Percentiles rank a stretch among this genome's conserved stretches.
Evolutionary conservation across 495 filamentous ascomycete genomes (phyloP).

Genomic region (Penicillium macrosclerotiorum): DNA sequence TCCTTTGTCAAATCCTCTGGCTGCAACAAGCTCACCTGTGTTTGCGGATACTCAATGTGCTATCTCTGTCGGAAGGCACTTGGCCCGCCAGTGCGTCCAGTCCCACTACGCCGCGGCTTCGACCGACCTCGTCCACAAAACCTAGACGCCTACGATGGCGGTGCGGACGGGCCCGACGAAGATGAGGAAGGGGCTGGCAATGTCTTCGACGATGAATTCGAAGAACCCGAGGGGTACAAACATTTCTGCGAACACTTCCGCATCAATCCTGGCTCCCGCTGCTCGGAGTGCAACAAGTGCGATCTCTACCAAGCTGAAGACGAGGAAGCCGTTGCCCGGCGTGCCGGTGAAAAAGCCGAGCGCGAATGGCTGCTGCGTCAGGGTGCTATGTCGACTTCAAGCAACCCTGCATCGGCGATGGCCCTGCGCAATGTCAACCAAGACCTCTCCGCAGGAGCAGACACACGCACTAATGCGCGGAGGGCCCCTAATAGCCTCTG

Average conservation of each 20-base stretch:
- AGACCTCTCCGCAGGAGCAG: conserved; percentile 28
- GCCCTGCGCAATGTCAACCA: conserved; percentile 33
- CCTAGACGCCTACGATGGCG: conserved; percentile 10
- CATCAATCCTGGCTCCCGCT: conserved; percentile 63
- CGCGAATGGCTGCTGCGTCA: conserved; percentile 74
- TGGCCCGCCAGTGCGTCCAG: conserved; percentile 23
- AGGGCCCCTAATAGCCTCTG: conserved; percentile 7
- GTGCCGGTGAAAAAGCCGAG: conserved; percentile 79
- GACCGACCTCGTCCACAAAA: conserved; percentile 2
- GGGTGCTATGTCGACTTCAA: conserved; percentile 32
- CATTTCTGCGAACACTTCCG: conserved; percentile 98
- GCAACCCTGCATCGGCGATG: conserved; percentile 10
- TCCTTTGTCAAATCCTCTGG: conserved; percentile 89
- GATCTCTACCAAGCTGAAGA: conserved; percentile 88
- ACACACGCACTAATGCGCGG: conserved; percentile 6
- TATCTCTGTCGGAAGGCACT: conserved; percentile 73
- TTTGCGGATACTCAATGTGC: conserved; percentile 98
- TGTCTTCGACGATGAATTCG: conserved; percentile 29
- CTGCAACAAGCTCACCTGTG: conserved; percentile 96
- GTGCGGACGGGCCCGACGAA: conserved; percentile 6
- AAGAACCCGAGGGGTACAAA: conserved; percentile 67
- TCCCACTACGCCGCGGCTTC: conserved; percentile 2
- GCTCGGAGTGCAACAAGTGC: conserved; percentile 78
- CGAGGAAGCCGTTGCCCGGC: conserved; percentile 70
- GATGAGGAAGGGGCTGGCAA: conserved; percentile 15